phyloP scores from a whole-genome alignment of 495 filamentous ascomycete genomes.

The Venustampulla echinocandica region DNA sequence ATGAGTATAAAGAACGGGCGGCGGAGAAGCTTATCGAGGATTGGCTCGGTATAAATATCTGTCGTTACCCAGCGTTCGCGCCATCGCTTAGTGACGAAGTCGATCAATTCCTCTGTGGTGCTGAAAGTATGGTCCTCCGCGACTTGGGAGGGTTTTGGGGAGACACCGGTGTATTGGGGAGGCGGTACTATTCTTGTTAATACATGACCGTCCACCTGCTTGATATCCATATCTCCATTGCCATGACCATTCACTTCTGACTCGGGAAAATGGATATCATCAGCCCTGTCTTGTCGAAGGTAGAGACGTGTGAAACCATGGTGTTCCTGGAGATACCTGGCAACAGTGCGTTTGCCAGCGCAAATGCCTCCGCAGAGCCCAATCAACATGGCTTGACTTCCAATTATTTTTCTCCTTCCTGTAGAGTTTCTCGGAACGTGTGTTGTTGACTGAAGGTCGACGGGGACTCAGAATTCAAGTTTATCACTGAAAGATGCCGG shows the following conservation, averaged over 20 bases:
- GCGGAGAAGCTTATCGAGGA: conserved; percentile 61
- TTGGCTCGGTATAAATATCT: conserved; percentile 57
- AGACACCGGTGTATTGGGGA: conserved; percentile 26
- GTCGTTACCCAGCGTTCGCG: conserved; percentile 74
- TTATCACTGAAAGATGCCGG: too few species aligned
- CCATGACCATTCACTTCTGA: not conserved
- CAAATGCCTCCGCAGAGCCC: conserved; percentile 83
- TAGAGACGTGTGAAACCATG: conserved; percentile 62
- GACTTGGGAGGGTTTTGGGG: conserved; percentile 21
- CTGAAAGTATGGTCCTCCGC: conserved; percentile 40
- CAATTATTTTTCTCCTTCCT: not conserved
- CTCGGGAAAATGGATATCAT: not conserved
- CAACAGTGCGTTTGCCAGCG: conserved; percentile 80
- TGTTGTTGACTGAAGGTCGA: not conserved
- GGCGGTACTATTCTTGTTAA: conserved; percentile 27
- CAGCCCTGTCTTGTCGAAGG: conserved; percentile 22
- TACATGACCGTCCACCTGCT: conserved; percentile 23
- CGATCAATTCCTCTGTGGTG: conserved; percentile 53
- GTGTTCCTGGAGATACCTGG: conserved; percentile 62
- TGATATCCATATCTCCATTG: conserved; percentile 15
- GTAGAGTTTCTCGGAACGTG: not conserved
- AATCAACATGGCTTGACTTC: conserved; percentile 62
- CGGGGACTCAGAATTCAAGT: too few species aligned
- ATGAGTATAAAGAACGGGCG: conserved; percentile 91
- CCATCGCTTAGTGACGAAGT: conserved; percentile 83